Base-by-base conservation (phyloP, 352 stramenopile genomes). In the Globisporangium spinosum region DNA sequence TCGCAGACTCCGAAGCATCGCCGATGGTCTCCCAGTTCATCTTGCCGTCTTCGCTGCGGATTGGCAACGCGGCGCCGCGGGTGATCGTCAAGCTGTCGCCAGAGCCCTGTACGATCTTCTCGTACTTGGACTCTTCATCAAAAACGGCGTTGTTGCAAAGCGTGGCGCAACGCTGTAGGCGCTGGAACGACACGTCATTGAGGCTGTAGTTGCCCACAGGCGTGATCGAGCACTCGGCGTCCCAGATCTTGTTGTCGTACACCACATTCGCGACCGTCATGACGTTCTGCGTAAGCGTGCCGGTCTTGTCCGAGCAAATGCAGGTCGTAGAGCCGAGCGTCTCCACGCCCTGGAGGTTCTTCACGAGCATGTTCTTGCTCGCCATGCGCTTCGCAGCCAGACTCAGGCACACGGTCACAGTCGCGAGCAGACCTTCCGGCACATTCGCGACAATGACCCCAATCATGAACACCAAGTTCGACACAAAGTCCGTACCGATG, bases 241-340 rank as follows among this genome's bases (percentile, higher is more conserved):
- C 89, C 69, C 76, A 83, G 53, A 89, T 95, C 38, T 77, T 63
- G 66, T 88, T 88, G 60, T 79, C 77, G 72, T 91, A 93, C 34
- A 85, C 91, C 54, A 86, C 45, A 34, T 96, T 80, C 0, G 91
- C 89, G 20, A 98, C 91, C 13, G 93, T 98, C 95, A 98, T 98
- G 68, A 97, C 84, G 70, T 98, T 98, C 57, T 94, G 79, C 22
- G 95, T 98, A 17, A 98, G 77, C 58, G 95, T 98, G 20, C 94
- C 94, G 0, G 94, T 98, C 79, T 98, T 98, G 73, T 98, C 96
- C n/a, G 89, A 96, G 77, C 89, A 98, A 70, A 99, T 98, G 69
- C 84, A 95, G 23, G 82, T 96, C 3, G 90, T 98, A 4, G 88
- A 97, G 8, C 93, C 94, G 7, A 98, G 76, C 10, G 92, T 98